Base-by-base conservation (phyloP, 192 early-diverging fungal species). In the Kickxella alabastrina region DNA sequence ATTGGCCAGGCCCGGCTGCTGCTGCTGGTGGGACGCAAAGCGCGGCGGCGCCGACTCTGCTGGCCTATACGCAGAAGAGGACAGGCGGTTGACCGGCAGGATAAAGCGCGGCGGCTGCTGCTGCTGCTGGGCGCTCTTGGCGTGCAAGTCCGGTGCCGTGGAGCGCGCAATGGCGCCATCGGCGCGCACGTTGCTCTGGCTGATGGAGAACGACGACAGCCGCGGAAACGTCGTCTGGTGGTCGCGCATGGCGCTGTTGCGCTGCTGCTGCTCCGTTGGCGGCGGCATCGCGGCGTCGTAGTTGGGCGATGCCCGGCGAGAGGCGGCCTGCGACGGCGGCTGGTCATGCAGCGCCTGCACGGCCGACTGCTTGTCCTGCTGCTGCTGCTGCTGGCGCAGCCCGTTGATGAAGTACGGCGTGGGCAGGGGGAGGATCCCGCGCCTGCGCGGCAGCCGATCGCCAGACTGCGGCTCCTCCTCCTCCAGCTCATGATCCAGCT, bases 151-250 rank as follows among this genome's bases (percentile, higher is more conserved):
- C 36, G 40, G n/a, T 15, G 56, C 41, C 36, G 49, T 28, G 13
- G 52, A 32, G 23, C 43, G 39, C 10, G 45, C 45, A 34, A 47
- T 54, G 26, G 53, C 39, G 29, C 53, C 39, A 23, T 74, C 70
- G 6, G 70, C 48, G 2, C 70, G 54, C 28, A 74, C 70, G 31
- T 74, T 74, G 59, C 64, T 74, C 36, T 74, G 70, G 45, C 64
- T 74, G 32, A 74, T 74, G 10, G 70, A 74, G 15, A 74, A 74
- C 41, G 70, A 74, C 49, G 62, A 57, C 23, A 74, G 54, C n/a
- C 64, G 59, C 14, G 70, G 70, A 42, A 74, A 74, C 6, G 54
- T 34, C 36, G 69, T 25, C 13, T 51, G 57, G 26, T 65, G 61
- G 23, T 60, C 62, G 19, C 61, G 55, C 68, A 52, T 10, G 1